These are phyloP conservation scores for Zygotorulaspora chibaensis DNA, from an alignment of 805 yeast genomes.

Conservation along the genomic window DNA sequence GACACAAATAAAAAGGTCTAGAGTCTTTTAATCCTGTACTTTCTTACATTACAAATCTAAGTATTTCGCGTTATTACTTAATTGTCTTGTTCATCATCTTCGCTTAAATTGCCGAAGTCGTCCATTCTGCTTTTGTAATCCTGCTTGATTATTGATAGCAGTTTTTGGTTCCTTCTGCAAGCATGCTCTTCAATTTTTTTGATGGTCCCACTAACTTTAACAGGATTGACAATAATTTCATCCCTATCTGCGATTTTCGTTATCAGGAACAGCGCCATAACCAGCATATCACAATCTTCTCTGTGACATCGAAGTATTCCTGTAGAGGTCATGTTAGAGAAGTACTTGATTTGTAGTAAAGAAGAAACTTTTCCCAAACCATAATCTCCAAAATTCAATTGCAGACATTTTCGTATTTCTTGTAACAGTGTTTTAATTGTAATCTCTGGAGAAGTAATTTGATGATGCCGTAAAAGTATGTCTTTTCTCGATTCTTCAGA, in stretches of 20 bases:
- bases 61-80: not conserved
- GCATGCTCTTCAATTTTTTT: constrained; percentile 75
- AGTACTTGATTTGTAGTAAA: constrained; percentile 67
- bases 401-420: constrained; percentile 52
- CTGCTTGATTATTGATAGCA: constrained; percentile 17
- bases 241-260: constrained; percentile 45
- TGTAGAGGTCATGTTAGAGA: constrained; percentile 72
- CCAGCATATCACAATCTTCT: constrained; percentile 54
- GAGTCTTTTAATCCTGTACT: too few relatives aligned
- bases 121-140: constrained; percentile 8
- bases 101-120: constrained; percentile 14
- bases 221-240: constrained; percentile 52
- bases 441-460: constrained; percentile 45
- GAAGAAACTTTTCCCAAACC: constrained; percentile 65
- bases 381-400: constrained; percentile 68
- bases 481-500: constrained; percentile 7
- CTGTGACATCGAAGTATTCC: constrained; percentile 80
- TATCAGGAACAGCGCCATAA: constrained; percentile 63
- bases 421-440: constrained; percentile 48
- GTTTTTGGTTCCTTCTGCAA: constrained; percentile 40
- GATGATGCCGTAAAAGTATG: constrained; percentile 45
- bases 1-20: too few relatives aligned
- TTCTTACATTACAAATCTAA: constrained; percentile 7
- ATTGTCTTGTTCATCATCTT: constrained; percentile 17
- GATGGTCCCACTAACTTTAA: constrained; percentile 81